Evolutionary conservation across 352 stramenopile genomes (phyloP).

Genomic region (Phytophthora podocarpi): DNA sequence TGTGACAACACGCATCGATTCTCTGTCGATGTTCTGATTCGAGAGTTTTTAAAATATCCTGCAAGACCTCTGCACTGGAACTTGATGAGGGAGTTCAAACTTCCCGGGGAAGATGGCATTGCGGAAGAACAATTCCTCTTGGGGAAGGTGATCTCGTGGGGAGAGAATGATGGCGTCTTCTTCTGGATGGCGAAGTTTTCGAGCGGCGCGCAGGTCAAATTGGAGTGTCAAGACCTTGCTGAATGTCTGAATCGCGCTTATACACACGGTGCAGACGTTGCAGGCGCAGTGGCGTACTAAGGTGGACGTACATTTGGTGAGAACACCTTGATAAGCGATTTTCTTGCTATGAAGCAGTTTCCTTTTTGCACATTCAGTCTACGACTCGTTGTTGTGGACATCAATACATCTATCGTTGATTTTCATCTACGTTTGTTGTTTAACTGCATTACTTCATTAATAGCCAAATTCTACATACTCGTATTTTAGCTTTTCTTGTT

Average conservation of each 20-base stretch:
- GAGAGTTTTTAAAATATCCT: neutral
- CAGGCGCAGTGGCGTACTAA: too few species aligned
- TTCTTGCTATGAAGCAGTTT: too few species aligned
- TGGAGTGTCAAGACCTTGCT: constrained; percentile 5
- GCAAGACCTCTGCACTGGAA: constrained; percentile 3
- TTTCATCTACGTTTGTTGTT: too few species aligned
- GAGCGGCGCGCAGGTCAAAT: neutral
- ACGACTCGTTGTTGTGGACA: too few species aligned
- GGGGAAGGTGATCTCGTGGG: constrained; percentile 2
- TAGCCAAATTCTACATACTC: too few species aligned
- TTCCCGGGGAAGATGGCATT: neutral
- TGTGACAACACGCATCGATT: neutral
- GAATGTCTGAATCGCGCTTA: neutral
- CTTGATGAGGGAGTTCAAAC: constrained; percentile 6
- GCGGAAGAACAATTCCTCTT: neutral
- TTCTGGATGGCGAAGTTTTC: neutral
- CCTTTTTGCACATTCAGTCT: too few species aligned
- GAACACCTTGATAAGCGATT: too few species aligned
- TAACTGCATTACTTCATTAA: too few species aligned
- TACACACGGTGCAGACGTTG: constrained; percentile 1
- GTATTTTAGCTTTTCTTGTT: too few species aligned
- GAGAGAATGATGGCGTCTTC: constrained; percentile 1
- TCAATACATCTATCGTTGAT: too few species aligned
- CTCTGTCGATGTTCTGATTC: neutral
- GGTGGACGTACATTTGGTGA: too few species aligned